Conservation (phyloP, 192 early-diverging fungal species). For the Mortierella antarctica region DNA sequence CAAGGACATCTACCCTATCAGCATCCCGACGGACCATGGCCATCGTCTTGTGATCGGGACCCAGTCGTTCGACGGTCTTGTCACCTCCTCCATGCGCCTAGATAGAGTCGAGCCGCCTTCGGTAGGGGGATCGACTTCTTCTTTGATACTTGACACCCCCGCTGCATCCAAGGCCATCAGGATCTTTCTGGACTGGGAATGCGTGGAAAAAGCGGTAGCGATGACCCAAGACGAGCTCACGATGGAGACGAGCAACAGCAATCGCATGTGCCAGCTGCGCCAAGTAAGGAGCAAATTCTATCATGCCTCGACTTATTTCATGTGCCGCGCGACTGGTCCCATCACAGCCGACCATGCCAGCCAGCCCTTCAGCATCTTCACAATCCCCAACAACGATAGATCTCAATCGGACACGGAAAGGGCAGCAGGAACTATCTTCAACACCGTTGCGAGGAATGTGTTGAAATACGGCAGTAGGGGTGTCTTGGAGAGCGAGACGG, state of each 20-base stretch:
- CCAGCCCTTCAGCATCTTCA: too few relatives aligned
- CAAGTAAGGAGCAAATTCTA: slow-evolving; percentile 39
- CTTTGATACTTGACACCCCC: slow-evolving; percentile 6
- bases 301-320: slow-evolving; percentile 10
- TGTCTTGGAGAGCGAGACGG: too few relatives aligned
- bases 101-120: slow-evolving; percentile 19
- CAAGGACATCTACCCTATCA: slow-evolving; percentile 38
- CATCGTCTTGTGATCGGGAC: slow-evolving; percentile 9
- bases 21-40: slow-evolving; percentile 17
- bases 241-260: background rate
- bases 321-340: slow-evolving; percentile 36
- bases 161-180: slow-evolving; percentile 14
- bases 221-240: slow-evolving; percentile 4
- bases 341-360: background rate
- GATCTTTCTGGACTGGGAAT: slow-evolving; percentile 32
- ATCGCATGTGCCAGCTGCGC: slow-evolving; percentile 18
- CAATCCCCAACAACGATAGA: too few relatives aligned
- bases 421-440: too few relatives aligned
- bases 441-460: too few relatives aligned
- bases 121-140: slow-evolving; percentile 22
- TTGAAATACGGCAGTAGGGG: too few relatives aligned
- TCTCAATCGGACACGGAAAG: too few relatives aligned
- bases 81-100: slow-evolving; percentile 42
- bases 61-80: slow-evolving; percentile 12
- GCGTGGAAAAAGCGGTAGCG: slow-evolving; percentile 8